phyloP scores from a whole-genome alignment of 2,329 filamentous ascomycete genomes.

The Trichoderma arundinaceum region DNA sequence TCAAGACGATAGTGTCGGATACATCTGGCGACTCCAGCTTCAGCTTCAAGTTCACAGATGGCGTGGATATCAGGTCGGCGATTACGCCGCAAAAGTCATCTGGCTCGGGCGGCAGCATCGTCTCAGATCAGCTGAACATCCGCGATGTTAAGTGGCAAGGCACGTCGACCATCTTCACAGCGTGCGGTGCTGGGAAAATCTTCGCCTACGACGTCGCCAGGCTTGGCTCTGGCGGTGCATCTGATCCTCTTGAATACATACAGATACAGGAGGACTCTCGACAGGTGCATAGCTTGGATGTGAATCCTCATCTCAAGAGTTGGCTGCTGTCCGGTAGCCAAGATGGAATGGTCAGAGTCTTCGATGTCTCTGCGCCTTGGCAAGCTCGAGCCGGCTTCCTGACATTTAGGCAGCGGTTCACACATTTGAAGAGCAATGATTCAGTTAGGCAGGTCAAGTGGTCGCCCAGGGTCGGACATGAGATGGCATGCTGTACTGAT shows the following conservation, averaged over 20 bases:
- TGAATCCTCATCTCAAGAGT: constrained; percentile 64
- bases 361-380: constrained; percentile 60
- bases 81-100: constrained; percentile 58
- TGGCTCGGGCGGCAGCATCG: constrained; percentile 48
- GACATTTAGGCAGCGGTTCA: constrained; percentile 56
- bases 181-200: constrained; percentile 68
- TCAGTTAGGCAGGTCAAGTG: constrained; percentile 67
- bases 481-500: constrained; percentile 69
- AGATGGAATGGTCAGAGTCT: constrained; percentile 66
- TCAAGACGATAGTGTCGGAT: constrained; percentile 65
- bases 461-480: constrained; percentile 65
- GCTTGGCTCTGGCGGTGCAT: constrained; percentile 51
- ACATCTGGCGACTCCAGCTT: constrained; percentile 44
- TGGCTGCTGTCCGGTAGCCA: constrained; percentile 68
- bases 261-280: constrained; percentile 66
- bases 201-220: constrained; percentile 66
- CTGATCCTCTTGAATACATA: constrained; percentile 58
- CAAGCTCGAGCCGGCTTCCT: constrained; percentile 55
- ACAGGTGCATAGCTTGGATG: constrained; percentile 67
- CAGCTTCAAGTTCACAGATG: constrained; percentile 57
- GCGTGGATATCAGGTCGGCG: constrained; percentile 62
- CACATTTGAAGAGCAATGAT: constrained; percentile 48
- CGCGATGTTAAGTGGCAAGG: constrained; percentile 66
- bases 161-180: constrained; percentile 63
- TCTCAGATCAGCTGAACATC: constrained; percentile 65